These are phyloP conservation scores for Euryodendron excelsum DNA, from an alignment of 148 eudicot genomes.

Conservation along the genomic window DNA sequence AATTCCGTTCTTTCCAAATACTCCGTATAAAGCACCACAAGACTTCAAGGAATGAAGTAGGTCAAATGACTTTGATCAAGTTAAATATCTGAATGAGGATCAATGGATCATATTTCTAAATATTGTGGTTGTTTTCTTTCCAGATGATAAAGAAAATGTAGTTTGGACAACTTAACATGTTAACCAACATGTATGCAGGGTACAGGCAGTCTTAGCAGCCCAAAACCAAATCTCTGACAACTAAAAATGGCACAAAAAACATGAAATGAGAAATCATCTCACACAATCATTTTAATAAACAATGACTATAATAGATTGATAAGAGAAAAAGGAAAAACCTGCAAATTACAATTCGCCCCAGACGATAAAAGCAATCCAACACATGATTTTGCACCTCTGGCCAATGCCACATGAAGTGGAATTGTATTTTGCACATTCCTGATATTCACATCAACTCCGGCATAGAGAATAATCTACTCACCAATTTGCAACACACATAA, in stretches of 20 bases:
- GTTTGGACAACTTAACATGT: neutral
- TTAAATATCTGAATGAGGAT: neutral
- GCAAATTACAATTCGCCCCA: slow-evolving; percentile 90
- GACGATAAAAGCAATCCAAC: slow-evolving; percentile 86
- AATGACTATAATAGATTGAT: neutral
- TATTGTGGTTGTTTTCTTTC: neutral
- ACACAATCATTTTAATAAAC: neutral
- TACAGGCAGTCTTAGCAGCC: neutral
- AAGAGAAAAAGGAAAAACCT: slow-evolving; percentile 44
- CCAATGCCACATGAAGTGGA: slow-evolving; percentile 95
- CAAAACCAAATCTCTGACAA: neutral
- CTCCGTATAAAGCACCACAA: neutral
- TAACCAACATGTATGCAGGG: neutral
- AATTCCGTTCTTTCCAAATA: slow-evolving; percentile 6
- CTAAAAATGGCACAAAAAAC: neutral
- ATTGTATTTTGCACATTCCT: slow-evolving; percentile 79
- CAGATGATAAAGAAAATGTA: neutral
- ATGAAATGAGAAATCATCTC: neutral
- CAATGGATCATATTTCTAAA: neutral
- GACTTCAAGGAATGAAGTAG: neutral
- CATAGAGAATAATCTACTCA: slow-evolving; percentile 79
- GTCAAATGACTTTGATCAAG: neutral
- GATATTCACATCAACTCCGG: slow-evolving; percentile 94
- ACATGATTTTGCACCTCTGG: slow-evolving; percentile 97
- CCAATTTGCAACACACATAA: neutral